phyloP scores from a whole-genome alignment of 176 grass and related monocot genomes.

The Saccharum spontaneum region DNA sequence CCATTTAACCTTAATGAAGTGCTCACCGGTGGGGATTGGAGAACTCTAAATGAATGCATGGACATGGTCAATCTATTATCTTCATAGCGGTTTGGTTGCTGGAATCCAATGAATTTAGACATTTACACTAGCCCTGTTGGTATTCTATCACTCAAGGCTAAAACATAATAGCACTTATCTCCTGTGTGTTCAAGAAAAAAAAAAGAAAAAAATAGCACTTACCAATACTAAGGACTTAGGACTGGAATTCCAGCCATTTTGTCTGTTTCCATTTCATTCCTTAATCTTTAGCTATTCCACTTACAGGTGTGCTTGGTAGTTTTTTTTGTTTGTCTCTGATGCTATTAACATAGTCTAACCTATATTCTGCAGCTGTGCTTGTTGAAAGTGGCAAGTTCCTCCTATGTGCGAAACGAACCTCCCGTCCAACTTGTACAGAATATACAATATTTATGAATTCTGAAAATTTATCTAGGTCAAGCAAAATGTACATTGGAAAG shows the following conservation, averaged over 20 bases:
- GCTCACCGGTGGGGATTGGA: background rate
- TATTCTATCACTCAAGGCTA: constrained; percentile 4
- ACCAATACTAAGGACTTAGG: background rate
- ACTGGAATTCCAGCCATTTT: background rate
- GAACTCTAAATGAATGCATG: background rate
- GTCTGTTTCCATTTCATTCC: background rate
- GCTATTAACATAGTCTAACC: constrained; percentile 22
- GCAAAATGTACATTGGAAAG: constrained; percentile 82
- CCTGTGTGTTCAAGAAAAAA: too few species aligned
- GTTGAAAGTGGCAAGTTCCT: constrained; percentile 86
- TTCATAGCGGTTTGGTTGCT: constrained; percentile 1
- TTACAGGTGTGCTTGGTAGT: background rate
- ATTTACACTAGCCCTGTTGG: background rate
- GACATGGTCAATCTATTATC: background rate
- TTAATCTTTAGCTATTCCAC: constrained; percentile 4
- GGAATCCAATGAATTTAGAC: background rate
- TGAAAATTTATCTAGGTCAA: constrained; percentile 75
- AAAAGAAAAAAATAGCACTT: background rate
- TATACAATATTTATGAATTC: constrained; percentile 86
- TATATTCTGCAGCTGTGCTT: constrained; percentile 57
- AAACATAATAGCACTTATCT: background rate
- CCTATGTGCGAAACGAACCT: constrained; percentile 75
- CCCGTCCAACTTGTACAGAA: constrained; percentile 82
- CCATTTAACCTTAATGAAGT: background rate
- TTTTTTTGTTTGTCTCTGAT: background rate